Evolutionary conservation across 148 eudicot species (phyloP).

Genomic region (Rhododendron ferrugineum): DNA sequence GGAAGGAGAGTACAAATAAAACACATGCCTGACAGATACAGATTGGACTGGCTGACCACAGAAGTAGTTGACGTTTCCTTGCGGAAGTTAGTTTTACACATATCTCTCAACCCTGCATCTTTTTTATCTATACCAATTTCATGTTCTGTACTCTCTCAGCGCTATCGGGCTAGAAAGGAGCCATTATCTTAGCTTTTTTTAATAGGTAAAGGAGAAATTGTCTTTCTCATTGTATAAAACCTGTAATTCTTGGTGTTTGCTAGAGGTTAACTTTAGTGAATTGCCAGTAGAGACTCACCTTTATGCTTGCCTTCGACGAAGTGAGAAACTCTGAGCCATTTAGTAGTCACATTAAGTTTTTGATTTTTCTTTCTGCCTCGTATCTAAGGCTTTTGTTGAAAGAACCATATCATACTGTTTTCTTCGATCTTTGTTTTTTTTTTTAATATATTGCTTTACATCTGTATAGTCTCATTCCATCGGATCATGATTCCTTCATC

Average conservation of each 20-base stretch:
- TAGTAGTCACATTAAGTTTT: not conserved
- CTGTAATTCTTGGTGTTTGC: not conserved
- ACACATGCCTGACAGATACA: not conserved
- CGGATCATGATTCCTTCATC: not conserved
- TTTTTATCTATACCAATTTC: not conserved
- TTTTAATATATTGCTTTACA: not conserved
- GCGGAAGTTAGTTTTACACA: not conserved
- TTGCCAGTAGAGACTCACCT: not conserved
- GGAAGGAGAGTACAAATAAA: not conserved
- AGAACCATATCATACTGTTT: not conserved
- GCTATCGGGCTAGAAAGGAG: not conserved
- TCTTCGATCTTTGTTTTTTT: not conserved
- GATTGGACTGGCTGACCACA: not conserved
- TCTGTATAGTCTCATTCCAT: not conserved
- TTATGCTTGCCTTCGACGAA: not conserved
- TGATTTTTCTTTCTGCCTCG: not conserved
- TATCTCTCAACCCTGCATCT: not conserved
- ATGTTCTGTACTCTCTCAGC: not conserved
- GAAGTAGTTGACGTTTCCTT: not conserved
- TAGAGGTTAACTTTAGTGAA: not conserved
- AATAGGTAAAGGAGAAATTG: not conserved
- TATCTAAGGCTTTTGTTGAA: not conserved
- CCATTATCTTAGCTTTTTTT: not conserved
- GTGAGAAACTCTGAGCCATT: not conserved
- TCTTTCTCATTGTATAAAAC: not conserved